Evolutionary conservation across 2,329 filamentous ascomycete species (phyloP), one percentile per base, ranked within the genome.

Genomic region (Bipolaris bicolor): DNA sequence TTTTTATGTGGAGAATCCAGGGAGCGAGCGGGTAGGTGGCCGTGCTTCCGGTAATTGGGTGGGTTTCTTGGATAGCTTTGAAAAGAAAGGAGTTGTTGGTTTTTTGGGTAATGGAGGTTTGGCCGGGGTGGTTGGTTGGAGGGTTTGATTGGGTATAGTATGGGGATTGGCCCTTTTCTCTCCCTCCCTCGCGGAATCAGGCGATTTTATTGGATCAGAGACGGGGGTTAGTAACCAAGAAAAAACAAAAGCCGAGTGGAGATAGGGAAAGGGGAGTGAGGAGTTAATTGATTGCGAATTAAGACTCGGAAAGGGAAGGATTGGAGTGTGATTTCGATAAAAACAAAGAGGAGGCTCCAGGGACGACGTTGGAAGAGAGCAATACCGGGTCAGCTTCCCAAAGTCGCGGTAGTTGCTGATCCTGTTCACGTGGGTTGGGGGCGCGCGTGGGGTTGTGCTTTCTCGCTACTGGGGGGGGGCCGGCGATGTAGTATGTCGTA

Each of bases 401-500:
- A 53, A 33, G 49, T 36, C 36, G 54, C 51, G 46, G 54, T 53
- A 55, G 50, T 45, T 41, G 58, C 34, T 46, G 55, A 58, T 55
- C 51, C 26, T 55, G 55, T 55, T 58, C 51, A 41, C 51, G 51
- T 51, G 52, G 41, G 52, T 44, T 31, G 22, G 50, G 45, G 48
- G 52, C 54, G 47, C 52, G 52, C 37, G 48, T 51, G 47, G 52
- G 52, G 49, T 40, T 55, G 54, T 57, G 54, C 54, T 43, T 37
- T 53, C 10, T 31, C 24, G 39, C 39, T 52, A 26, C 49, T 57
- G 29, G 48, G 48, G 37, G 49, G 37, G 49, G 31, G 49, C 20
- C 46, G 37, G 43, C 36, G 34, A 43, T 43, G 49, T 44, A 44
- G 49, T 31, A 57, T 53, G 54, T 55, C 52, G 52, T 55, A 55